A percentile compares a stretch with the other conserved stretches of the same genome.
Evolutionary conservation across 78 protist species (phyloP).

Genomic region (Dictyostelium intermedium): DNA sequence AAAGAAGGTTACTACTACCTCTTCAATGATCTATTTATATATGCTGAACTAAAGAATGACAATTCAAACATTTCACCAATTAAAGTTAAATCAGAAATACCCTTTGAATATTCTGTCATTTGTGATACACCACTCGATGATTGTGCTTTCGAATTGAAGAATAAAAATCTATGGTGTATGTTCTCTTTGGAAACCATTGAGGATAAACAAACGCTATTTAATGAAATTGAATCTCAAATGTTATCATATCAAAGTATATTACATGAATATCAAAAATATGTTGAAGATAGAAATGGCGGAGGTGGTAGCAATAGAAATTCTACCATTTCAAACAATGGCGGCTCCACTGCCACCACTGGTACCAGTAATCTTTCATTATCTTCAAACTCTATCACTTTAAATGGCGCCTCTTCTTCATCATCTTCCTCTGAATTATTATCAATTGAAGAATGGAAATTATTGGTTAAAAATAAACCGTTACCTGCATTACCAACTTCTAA

Average conservation of each 20-base stretch:
- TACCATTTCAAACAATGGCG: background rate
- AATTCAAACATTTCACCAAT: background rate
- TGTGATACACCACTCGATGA: background rate
- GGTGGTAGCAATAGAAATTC: background rate
- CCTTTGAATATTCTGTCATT: conserved; percentile 7
- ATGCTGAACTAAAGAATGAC: background rate
- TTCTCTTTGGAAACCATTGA: conserved; percentile 8
- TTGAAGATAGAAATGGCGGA: conserved; percentile 13
- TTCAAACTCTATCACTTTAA: background rate
- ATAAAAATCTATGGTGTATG: conserved; percentile 2
- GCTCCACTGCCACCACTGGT: background rate
- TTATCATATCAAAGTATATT: conserved; percentile 6
- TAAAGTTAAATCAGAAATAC: conserved; percentile 28
- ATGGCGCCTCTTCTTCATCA: background rate
- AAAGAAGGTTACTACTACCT: conserved; percentile 55
- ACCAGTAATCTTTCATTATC: background rate
- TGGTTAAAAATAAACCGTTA: conserved; percentile 62
- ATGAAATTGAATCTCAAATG: conserved; percentile 1
- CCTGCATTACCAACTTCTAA: conserved; percentile 27
- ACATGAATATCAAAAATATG: conserved; percentile 38
- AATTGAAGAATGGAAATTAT: conserved; percentile 49
- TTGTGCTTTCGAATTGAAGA: background rate
- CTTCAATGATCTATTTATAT: conserved; percentile 64
- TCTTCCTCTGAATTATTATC: background rate
- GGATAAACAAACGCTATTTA: background rate